Base-by-base conservation (phyloP, 768 basidiomycete genomes). In the Leccinum longicurvipes region DNA sequence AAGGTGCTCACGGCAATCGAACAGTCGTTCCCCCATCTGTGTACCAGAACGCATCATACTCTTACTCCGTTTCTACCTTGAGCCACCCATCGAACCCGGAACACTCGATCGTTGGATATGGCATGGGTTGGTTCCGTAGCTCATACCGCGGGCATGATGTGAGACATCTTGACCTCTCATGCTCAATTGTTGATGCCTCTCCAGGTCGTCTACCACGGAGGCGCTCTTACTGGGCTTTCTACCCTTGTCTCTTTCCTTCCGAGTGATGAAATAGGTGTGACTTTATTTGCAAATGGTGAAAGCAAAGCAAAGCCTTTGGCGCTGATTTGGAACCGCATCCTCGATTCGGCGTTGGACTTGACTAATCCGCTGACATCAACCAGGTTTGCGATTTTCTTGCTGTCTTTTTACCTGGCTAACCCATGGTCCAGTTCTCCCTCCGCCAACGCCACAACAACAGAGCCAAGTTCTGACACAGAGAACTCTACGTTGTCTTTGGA, bases 141-240 rank as follows among this genome's bases (percentile, higher is more conserved):
- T 72, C 78, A 1, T 77, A 75, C 51, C 66, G 63, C 1, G 78
- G 74, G 0, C 74, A 78, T 48, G 73, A 79, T 25, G 77, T 79
- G 56, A 42, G 67, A 31, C 28, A 19, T 31, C 32, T 36, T 4
- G 10, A 3, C 52, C 19, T 29, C 6, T 24, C 19, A 17, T 25
- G 7, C 21, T 31, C 23, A 11, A 54, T 49, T 9, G 14, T 44
- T 42, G 8, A 54, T 25, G 4, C 24, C 23, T 6, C n/a, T 14
- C 1, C 23, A 78, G 80, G 34, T 74, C 5, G 53, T 77, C 8
- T 59, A 49, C 29, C 77, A 75, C 54, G 9, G 44, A 0, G 77
- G 79, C 2, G 59, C 59, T 4, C 47, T 74, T 10, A 73, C 74
- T 1, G 76, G 77, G 3, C 57, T 73, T 25, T 67, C 68, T 2